Evolutionary conservation across 1,284 basidiomycete genomes (phyloP), one percentile per base, ranked within the genome.

Genomic region (Irpex sp.): DNA sequence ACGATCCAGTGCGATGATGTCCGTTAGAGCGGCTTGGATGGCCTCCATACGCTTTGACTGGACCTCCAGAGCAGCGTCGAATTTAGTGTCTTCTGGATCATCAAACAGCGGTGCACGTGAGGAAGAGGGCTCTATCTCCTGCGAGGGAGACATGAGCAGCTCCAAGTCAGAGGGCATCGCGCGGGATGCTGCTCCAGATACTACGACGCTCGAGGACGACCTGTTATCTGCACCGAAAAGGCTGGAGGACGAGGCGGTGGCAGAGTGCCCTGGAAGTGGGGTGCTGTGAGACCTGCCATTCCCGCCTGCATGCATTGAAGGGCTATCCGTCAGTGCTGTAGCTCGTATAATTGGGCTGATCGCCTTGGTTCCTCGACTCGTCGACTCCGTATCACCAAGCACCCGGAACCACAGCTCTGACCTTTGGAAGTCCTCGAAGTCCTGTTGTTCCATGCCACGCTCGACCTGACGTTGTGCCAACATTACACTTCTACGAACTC

Each of bases 361-460:
- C 3, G 65, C 65, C 5, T 56, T 64, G 0, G 62, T 58, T 7
- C 58, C 65, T 9, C 68, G 68, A 19, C 8, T 35, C 1, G 66
- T 65, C 15, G 69, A 70, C 55, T 86, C 83, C 2, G 90, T 79
- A 70, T 98, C 94, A 1, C 89, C 86, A 1, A 92, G 79, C 0
- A 94, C 94, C 60, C 94, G 90, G 77, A 95, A 91, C 87, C 93
- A 98, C 7, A 98, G 81, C 68, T 96, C 94, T 46, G 92, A 94
- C 64, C 85, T 80, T 69, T 89, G 86, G 73, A 99, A 98, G 5
- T 88, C 87, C 55, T 91, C 88, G 75, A 96, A 97, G 73, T 97
- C 95, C 43, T 67, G 62, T 60, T 92, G 90, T 68, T 93, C 89
- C 93, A 98, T 96, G 60, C 91, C 86, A 35, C 87, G 83, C 70